Base-by-base conservation (phyloP, 2,329 filamentous ascomycete species). In the Aureobasidium lini region DNA sequence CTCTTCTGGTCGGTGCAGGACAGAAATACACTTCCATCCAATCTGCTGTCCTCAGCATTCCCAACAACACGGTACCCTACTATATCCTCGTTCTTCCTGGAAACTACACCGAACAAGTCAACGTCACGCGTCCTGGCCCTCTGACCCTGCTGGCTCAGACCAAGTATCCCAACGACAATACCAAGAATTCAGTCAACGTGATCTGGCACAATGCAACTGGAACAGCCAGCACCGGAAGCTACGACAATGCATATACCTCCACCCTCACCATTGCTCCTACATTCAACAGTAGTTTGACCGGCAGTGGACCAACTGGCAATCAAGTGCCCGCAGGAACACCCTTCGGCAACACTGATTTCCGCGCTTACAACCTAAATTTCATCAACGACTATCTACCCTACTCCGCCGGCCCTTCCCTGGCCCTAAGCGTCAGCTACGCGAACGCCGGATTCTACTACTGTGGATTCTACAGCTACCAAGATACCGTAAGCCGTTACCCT, bases 361-460 rank as follows among this genome's bases (percentile, higher is more conserved):
- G 84, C 8, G 82, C 79, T 0, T 88, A 88, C 69, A 88, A 88
- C 65, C 73, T 88, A 40, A 81, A 88, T 66, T 84, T 88, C 63
- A 74, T 79, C 18, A 88, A 88, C 64, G 77, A 81, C 46, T 85
- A 77, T 64, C 72, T 75, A 0, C 79, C 80, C 31, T 76, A 75
- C 60, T 71, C 79, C 1, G 76, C 76, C 37, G 84, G 84, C 0
- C 85, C 84, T 0, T 76, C 80, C 3, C 77, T 86, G 42, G 84
- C 85, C 0, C 66, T 87, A 6, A 82, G 80, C 16, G 76, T 86
- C 5, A 82, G 80, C 62, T 80, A 82, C 46, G 84, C 85, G 0
- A 88, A 88, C 66, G 79, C 83, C 0, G 83, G 84, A 0, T 88
- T 88, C 67, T 88, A 88, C 67, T 81, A 81, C 48, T 84, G 81